Conservation (phyloP, 768 basidiomycete genomes). For the Tylopilus cervinicoccineus region DNA sequence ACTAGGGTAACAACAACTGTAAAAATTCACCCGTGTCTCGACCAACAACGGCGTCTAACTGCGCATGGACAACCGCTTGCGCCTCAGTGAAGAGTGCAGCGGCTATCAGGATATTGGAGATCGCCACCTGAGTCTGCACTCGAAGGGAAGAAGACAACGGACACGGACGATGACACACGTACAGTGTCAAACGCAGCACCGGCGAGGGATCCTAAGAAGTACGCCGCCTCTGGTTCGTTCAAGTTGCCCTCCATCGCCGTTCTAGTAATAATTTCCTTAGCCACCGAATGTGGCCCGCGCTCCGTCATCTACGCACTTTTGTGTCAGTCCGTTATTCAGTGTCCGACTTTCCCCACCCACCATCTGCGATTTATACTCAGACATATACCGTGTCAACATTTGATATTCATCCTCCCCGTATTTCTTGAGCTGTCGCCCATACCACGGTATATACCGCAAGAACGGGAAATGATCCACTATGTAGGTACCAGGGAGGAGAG, state of each 20-base stretch:
- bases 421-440: conserved; percentile 48
- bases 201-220: conserved; percentile 57
- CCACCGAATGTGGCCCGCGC: conserved; percentile 35
- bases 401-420: conserved; percentile 52
- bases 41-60: conserved; percentile 36
- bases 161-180: background rate
- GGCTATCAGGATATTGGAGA: conserved; percentile 33
- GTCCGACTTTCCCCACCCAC: conserved; percentile 21
- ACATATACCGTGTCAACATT: conserved; percentile 46
- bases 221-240: conserved; percentile 50
- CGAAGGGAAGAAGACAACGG: background rate
- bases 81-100: conserved; percentile 34
- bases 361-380: conserved; percentile 41
- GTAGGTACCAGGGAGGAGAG: conserved; percentile 31
- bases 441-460: conserved; percentile 53
- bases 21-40: conserved; percentile 28
- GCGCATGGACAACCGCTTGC: conserved; percentile 33
- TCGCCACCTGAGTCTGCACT: conserved; percentile 24
- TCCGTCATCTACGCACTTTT: conserved; percentile 7
- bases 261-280: conserved; percentile 48
- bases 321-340: background rate
- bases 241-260: conserved; percentile 44
- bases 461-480: conserved; percentile 34
- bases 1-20: background rate
- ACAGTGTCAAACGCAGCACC: conserved; percentile 60